phyloP scores from a whole-genome alignment of 2,329 filamentous ascomycete genomes.

The Arthrocladium fulminans region DNA sequence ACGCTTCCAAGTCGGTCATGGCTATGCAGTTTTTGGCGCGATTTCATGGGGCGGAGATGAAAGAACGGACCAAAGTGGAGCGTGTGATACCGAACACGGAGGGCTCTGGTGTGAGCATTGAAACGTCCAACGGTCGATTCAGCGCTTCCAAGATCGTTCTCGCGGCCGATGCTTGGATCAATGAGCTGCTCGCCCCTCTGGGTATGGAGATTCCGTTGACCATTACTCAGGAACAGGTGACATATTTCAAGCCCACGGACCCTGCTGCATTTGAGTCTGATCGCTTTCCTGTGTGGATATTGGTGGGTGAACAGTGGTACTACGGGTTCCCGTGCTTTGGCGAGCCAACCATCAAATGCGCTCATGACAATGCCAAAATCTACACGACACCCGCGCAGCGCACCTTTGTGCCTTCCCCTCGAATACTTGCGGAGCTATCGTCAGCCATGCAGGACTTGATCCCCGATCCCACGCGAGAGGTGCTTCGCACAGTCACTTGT shows the following conservation, averaged over 20 bases:
- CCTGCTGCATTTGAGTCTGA: constrained; percentile 13
- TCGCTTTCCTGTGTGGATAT: constrained; percentile 26
- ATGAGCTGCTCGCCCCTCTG: constrained; percentile 23
- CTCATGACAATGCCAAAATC: constrained; percentile 22
- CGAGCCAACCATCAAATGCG: constrained; percentile 26
- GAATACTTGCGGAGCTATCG: constrained; percentile 20
- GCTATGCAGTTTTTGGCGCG: constrained; percentile 22
- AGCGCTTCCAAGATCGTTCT: constrained; percentile 22
- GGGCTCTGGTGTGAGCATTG: constrained; percentile 16
- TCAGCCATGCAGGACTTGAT: constrained; percentile 21
- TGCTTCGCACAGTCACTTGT: constrained; percentile 25
- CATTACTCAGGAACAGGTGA: constrained; percentile 26
- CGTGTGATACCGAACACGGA: constrained; percentile 15
- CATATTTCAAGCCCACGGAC: constrained; percentile 24
- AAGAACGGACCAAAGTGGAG: constrained; percentile 21
- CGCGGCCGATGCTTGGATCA: constrained; percentile 24
- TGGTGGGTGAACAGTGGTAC: constrained; percentile 18
- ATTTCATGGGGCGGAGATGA: constrained; percentile 21
- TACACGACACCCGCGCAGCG: constrained; percentile 25
- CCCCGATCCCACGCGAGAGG: constrained; percentile 19
- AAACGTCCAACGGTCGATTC: constrained; percentile 22
- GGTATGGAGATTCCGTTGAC: constrained; percentile 21
- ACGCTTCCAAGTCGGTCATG: constrained; percentile 23
- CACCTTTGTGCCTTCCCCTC: constrained; percentile 24
- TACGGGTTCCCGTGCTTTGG: constrained; percentile 25